These are phyloP conservation scores for Lupinus albus DNA, from an alignment of 306 rosid genomes.

Conservation along the genomic window DNA sequence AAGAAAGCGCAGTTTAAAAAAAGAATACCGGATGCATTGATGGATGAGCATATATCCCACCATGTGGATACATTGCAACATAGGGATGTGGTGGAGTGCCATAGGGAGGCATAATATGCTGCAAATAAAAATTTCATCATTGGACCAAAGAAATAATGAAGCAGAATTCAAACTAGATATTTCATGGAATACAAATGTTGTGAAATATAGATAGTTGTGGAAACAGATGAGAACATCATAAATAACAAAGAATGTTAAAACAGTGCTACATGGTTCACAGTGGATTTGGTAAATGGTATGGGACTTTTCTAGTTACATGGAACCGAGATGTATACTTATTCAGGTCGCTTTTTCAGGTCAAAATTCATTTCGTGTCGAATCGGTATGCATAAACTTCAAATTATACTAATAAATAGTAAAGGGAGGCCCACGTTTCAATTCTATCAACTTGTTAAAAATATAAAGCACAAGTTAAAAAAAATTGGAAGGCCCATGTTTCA, in stretches of 20 bases:
- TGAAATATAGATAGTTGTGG: slow-evolving; percentile 16
- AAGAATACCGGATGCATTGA: slow-evolving; percentile 89
- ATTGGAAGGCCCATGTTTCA: too few species aligned
- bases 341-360: not conserved
- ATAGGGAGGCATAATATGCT: slow-evolving; percentile 98
- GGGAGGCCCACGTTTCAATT: too few species aligned
- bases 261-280: too few species aligned
- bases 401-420: too few species aligned
- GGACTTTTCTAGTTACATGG: too few species aligned
- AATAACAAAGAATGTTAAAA: slow-evolving; percentile 27
- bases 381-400: too few species aligned
- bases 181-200: not conserved
- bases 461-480: too few species aligned
- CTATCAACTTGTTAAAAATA: too few species aligned
- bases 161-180: slow-evolving; percentile 32
- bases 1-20: slow-evolving; percentile 42
- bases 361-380: too few species aligned
- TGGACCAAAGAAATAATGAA: slow-evolving; percentile 14
- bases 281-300: too few species aligned
- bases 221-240: slow-evolving; percentile 8
- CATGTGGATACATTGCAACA: slow-evolving; percentile 99
- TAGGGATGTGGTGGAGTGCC: slow-evolving; percentile 98
- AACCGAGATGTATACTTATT: too few species aligned
- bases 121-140: slow-evolving; percentile 48
- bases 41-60: slow-evolving; percentile 98